Evolutionary conservation across 176 grass and related monocot species (phyloP).

Genomic region (Aegilops longissima): DNA sequence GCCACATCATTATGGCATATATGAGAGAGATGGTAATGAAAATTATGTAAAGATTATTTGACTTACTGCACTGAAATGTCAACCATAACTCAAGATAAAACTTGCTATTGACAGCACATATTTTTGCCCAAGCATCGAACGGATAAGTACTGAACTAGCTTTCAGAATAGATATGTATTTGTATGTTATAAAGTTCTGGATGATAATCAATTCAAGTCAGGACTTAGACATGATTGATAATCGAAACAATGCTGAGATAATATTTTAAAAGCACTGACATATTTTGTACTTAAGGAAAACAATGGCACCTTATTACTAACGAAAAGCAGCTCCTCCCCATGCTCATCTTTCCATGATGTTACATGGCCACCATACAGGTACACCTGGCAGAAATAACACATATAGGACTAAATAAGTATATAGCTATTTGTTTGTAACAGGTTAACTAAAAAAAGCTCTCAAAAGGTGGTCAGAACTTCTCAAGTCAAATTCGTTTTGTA

Average conservation of each 20-base stretch:
- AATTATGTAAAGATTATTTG: background rate
- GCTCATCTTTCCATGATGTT: constrained; percentile 78
- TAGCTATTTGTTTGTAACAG: constrained; percentile 9
- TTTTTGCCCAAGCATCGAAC: background rate
- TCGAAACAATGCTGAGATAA: constrained; percentile 17
- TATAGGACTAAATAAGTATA: constrained; percentile 11
- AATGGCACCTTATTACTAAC: constrained; percentile 68
- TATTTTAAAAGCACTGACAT: constrained; percentile 6
- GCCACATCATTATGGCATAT: background rate
- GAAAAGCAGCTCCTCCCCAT: constrained; percentile 78
- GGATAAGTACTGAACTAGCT: background rate
- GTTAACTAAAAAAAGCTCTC: background rate
- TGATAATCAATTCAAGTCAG: background rate
- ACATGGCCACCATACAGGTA: constrained; percentile 77
- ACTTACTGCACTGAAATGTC: constrained; percentile 1
- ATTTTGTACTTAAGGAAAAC: constrained; percentile 4
- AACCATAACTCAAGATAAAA: constrained; percentile 21
- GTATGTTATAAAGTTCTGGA: constrained; percentile 5
- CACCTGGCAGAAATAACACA: constrained; percentile 47
- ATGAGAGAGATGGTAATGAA: constrained; percentile 7
- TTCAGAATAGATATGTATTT: constrained; percentile 22
- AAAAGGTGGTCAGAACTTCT: constrained; percentile 5
- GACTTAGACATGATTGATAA: background rate
- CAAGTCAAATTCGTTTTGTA: background rate
- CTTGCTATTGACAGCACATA: background rate